A percentile compares a stretch with the other conserved stretches of the same genome.
These are phyloP conservation scores for Rhodotorula sphaerocarpa DNA, from an alignment of 768 basidiomycete genomes.

Conservation along the genomic window DNA sequence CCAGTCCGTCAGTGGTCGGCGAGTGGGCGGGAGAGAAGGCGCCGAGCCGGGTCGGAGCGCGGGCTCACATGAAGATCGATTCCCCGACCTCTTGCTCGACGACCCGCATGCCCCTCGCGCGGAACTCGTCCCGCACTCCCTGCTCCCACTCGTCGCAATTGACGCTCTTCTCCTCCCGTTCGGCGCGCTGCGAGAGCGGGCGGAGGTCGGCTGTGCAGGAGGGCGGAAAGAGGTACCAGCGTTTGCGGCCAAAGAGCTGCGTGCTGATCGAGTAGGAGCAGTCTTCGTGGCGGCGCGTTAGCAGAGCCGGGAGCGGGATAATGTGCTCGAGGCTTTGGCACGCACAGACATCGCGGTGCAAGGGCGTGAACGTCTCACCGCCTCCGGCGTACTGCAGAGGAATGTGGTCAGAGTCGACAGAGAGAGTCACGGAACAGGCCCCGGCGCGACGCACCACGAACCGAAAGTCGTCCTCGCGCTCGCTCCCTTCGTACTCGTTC, in stretches of 20 bases:
- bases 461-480: constrained; percentile 29
- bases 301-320: no score
- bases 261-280: constrained; percentile 38
- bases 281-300: constrained; percentile 6
- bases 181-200: constrained; percentile 4
- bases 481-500: constrained; percentile 24
- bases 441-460: constrained; percentile 22
- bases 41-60: background rate
- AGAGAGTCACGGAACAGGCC: no score
- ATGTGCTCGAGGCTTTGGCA: background rate
- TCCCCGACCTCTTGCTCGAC: constrained; percentile 8
- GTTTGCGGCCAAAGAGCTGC: constrained; percentile 33
- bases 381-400: constrained; percentile 30
- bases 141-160: constrained; percentile 20
- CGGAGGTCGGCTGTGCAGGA: background rate
- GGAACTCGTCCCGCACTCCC: background rate
- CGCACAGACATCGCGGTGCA: constrained; percentile 38
- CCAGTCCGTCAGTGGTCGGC: no score
- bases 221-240: constrained; percentile 36
- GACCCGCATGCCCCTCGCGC: constrained; percentile 6
- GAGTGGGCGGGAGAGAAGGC: background rate
- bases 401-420: no score
- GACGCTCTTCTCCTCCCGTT: background rate
- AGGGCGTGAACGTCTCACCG: constrained; percentile 23
- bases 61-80: constrained; percentile 26